A percentile compares a stretch with the other conserved stretches of the same genome.
phyloP scores from a whole-genome alignment of 768 basidiomycete genomes.

The Scleroderma citrinum region DNA sequence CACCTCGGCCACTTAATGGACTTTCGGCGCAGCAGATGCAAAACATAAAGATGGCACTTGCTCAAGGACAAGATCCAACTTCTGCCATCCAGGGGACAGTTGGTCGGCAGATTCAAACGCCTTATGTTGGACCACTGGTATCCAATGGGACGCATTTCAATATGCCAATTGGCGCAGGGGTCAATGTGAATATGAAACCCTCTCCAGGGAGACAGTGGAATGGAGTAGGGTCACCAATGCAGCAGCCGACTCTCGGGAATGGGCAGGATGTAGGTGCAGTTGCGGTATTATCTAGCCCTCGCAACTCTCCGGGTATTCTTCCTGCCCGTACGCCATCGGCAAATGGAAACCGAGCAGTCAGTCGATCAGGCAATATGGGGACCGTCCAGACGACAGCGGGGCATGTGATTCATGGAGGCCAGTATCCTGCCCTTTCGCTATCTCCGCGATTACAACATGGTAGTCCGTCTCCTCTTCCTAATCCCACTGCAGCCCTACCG shows the following conservation, averaged over 20 bases:
- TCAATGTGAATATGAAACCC: constrained; percentile 33
- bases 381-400: constrained; percentile 12
- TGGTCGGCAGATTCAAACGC: constrained; percentile 33
- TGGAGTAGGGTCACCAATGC: constrained; percentile 18
- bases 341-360: constrained; percentile 46
- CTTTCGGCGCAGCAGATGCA: constrained; percentile 57
- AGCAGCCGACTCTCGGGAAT: constrained; percentile 18
- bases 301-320: constrained; percentile 31
- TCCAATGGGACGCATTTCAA: constrained; percentile 24
- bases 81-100: constrained; percentile 28
- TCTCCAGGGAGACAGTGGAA: constrained; percentile 36
- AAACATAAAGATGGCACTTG: constrained; percentile 51
- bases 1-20: constrained; percentile 32
- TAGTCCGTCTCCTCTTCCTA: constrained; percentile 40
- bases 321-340: constrained; percentile 49
- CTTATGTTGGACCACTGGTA: no score
- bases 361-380: constrained; percentile 23
- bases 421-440: constrained; percentile 37
- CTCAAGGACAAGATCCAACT: constrained; percentile 36
- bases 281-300: constrained; percentile 34
- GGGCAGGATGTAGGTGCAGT: constrained; percentile 18
- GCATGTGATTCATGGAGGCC: constrained; percentile 34
- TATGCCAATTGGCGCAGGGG: constrained; percentile 18
- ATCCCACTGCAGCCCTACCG: constrained; percentile 31
- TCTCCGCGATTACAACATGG: constrained; percentile 46